These are phyloP conservation scores for Phycomyces nitens DNA, from an alignment of 192 early-diverging fungal genomes.

Conservation along the genomic window DNA sequence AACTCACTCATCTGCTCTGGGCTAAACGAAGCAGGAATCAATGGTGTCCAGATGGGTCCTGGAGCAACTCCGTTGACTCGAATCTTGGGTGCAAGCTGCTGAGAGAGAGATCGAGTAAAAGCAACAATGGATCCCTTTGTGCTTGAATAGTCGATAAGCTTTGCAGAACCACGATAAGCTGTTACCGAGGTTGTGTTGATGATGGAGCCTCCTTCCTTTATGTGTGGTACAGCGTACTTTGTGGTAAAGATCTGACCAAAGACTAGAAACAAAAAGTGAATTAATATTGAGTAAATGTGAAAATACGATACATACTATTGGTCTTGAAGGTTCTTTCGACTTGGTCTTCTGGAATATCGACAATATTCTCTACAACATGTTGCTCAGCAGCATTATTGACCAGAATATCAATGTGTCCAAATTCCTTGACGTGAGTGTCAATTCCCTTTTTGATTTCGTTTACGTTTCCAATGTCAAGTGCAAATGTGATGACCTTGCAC, in stretches of 20 bases:
- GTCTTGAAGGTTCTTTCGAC: constrained; percentile 42
- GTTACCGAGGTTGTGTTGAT: constrained; percentile 48
- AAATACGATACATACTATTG: constrained; percentile 20
- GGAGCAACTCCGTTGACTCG: constrained; percentile 40
- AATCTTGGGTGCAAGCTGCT: constrained; percentile 39
- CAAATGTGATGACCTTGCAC: constrained; percentile 5
- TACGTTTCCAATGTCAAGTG: constrained; percentile 26
- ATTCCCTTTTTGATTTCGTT: constrained; percentile 27
- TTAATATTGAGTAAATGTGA: background rate
- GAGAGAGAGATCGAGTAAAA: constrained; percentile 42
- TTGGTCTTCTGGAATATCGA: constrained; percentile 32
- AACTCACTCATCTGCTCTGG: constrained; percentile 35
- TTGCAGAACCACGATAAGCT: constrained; percentile 36
- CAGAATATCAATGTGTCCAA: constrained; percentile 32
- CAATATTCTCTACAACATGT: constrained; percentile 16
- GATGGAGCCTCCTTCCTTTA: constrained; percentile 36
- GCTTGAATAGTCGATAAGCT: constrained; percentile 41
- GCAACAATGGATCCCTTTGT: constrained; percentile 48
- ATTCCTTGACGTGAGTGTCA: constrained; percentile 27
- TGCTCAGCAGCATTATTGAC: constrained; percentile 35
- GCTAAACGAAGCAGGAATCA: constrained; percentile 31
- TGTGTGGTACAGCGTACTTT: constrained; percentile 42
- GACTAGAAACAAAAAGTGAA: constrained; percentile 16
- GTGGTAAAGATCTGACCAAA: constrained; percentile 37
- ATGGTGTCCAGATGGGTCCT: constrained; percentile 49